Conservation (phyloP, 1,139 yeast genomes). For the Yamadazyma atmosphaerica region DNA sequence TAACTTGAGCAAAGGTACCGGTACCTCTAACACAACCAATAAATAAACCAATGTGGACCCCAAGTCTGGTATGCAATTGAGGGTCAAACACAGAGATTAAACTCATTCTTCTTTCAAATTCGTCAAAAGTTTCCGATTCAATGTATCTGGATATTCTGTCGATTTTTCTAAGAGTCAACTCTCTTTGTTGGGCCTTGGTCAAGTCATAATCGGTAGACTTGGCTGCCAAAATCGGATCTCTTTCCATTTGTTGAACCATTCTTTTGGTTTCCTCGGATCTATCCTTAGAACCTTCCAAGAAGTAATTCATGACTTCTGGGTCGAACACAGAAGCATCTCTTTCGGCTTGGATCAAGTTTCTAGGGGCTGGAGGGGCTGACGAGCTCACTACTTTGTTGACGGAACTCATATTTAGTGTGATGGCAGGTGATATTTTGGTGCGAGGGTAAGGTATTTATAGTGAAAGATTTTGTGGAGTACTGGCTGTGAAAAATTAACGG, state of each 20-base stretch:
- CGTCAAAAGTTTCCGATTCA: slow-evolving; percentile 42
- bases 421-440: too few species aligned
- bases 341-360: slow-evolving; percentile 35
- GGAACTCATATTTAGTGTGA: not conserved
- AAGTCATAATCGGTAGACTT: slow-evolving; percentile 41
- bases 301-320: slow-evolving; percentile 46
- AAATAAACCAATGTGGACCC: slow-evolving; percentile 52
- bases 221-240: slow-evolving; percentile 48
- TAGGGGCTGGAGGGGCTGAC: slow-evolving; percentile 37
- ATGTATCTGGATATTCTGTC: slow-evolving; percentile 45
- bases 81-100: slow-evolving; percentile 50
- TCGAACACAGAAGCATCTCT: slow-evolving; percentile 37
- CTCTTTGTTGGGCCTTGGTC: slow-evolving; percentile 43
- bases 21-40: slow-evolving; percentile 49
- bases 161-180: slow-evolving; percentile 43
- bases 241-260: slow-evolving; percentile 47
- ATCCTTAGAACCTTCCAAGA: slow-evolving; percentile 44
- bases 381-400: slow-evolving; percentile 17
- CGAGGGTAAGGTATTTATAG: slow-evolving; percentile 6
- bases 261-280: slow-evolving; percentile 34
- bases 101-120: slow-evolving; percentile 44
- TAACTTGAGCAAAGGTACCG: slow-evolving; percentile 53
- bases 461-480: slow-evolving; percentile 12
- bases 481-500: slow-evolving; percentile 7
- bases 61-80: slow-evolving; percentile 51